Base-by-base conservation (phyloP, 2,329 filamentous ascomycete genomes). In the Fusarium tupiense region DNA sequence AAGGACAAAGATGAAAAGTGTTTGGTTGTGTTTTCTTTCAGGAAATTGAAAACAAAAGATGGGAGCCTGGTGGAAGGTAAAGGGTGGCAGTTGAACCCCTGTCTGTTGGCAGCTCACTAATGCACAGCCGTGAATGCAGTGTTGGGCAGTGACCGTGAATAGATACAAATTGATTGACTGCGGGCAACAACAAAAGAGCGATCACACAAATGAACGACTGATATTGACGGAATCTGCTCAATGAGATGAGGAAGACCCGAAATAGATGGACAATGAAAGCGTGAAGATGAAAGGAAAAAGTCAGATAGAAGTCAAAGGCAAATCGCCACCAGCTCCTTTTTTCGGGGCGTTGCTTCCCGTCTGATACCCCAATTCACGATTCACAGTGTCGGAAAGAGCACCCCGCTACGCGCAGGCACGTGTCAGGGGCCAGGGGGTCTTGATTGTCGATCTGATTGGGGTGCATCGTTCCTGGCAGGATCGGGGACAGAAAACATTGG, bases 381-480 rank as follows among this genome's bases (percentile, higher is more conserved):
- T 78, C 75, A 71, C 67, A 71, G 66, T 76, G 71, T 61, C 72
- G 33, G 67, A 40, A 43, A 64, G 58, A 64, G 49, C 75, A 78
- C 76, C 76, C 74, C 79, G 62, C 78, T 76, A 81, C 81, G 78
- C 80, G 82, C 78, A 80, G 69, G 78, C 80, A 81, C 80, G 78
- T 82, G 80, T 13, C 37, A 43, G 29, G 58, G 50, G 56, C 40
- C 64, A 33, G 26, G 52, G 46, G 59, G 41, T 61, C 16, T 62
- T 56, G 60, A 69, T 68, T 74, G 67, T 65, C 60, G 67, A 70
- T 70, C 67, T 71, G 60, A 70, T 70, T 70, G 67, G 67, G 67
- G 66, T 70, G 40, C 66, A 70, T 70, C 44, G 66, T 70, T 49
- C 66, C 66, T 70, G 60, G 35, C 52, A 56, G 20, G 52, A 41